These are phyloP conservation scores for Hanseniaspora guilliermondii DNA, from an alignment of 805 yeast species.

Conservation along the genomic window DNA sequence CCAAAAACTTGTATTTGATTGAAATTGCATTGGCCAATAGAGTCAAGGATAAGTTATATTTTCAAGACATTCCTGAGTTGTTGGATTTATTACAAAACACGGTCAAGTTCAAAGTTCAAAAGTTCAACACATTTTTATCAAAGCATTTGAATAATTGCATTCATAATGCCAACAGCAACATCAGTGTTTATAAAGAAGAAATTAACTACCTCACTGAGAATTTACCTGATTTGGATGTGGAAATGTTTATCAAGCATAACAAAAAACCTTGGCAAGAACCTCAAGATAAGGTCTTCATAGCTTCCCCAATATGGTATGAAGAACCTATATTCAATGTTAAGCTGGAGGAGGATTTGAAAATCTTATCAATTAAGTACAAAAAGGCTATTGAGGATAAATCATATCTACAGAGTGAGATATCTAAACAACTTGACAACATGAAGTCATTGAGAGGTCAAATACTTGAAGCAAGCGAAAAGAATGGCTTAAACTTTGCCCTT, in stretches of 20 bases:
- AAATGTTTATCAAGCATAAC: constrained; percentile 90
- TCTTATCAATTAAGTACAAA: constrained; percentile 42
- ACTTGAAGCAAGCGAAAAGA: constrained; percentile 29
- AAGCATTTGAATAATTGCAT: constrained; percentile 6
- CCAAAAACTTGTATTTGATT: constrained; percentile 75
- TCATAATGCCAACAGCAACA: constrained; percentile 36
- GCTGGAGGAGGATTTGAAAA: constrained; percentile 45
- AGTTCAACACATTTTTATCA: constrained; percentile 45
- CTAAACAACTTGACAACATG: constrained; percentile 25
- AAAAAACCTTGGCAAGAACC: constrained; percentile 70
- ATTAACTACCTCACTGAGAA: constrained; percentile 51
- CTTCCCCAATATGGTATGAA: constrained; percentile 94
- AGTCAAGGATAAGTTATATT: constrained; percentile 80
- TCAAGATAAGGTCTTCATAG: constrained; percentile 67
- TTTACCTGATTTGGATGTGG: constrained; percentile 60
- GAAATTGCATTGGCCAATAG: constrained; percentile 77
- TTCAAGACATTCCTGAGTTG: constrained; percentile 85
- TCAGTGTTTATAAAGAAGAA: constrained; percentile 48
- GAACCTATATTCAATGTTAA: constrained; percentile 62
- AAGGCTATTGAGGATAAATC: constrained; percentile 26
- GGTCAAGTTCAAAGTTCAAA: constrained; percentile 63
- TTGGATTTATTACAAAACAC: constrained; percentile 75
- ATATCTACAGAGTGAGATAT: constrained; percentile 24
- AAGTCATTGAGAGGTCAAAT: constrained; percentile 27
- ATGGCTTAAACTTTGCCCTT: constrained; percentile 32